These are phyloP conservation scores for Camptophora hylomeconis DNA, from an alignment of 2,329 filamentous ascomycete genomes.

Conservation along the genomic window DNA sequence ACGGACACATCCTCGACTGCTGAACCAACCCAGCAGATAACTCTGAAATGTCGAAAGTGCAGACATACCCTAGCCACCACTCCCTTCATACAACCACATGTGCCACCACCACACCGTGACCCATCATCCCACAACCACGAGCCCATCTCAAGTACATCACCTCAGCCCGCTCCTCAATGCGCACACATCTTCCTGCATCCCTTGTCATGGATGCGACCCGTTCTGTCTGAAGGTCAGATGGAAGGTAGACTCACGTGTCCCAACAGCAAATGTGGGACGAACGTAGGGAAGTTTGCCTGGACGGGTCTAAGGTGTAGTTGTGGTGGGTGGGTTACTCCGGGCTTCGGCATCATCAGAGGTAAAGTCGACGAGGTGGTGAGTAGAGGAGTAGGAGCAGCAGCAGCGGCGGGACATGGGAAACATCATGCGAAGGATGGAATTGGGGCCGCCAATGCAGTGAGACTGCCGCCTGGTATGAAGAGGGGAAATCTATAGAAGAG, in stretches of 20 bases:
- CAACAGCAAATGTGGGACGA: slow-evolving; percentile 60
- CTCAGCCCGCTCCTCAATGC: slow-evolving; percentile 36
- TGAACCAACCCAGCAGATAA: slow-evolving; percentile 22
- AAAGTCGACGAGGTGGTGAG: slow-evolving; percentile 62
- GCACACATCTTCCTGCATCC: slow-evolving; percentile 86
- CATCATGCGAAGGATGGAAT: background rate
- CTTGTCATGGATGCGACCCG: slow-evolving; percentile 83
- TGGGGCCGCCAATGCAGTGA: slow-evolving; percentile 4
- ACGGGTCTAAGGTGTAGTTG: slow-evolving; percentile 90
- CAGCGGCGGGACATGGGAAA: background rate
- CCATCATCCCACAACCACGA: slow-evolving; percentile 4
- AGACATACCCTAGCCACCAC: slow-evolving; percentile 53
- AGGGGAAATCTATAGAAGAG: too few species aligned
- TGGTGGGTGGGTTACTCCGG: slow-evolving; percentile 78
- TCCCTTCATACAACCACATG: slow-evolving; percentile 42
- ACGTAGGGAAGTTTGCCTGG: slow-evolving; percentile 90
- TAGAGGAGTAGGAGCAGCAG: slow-evolving; percentile 1
- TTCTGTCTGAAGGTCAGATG: slow-evolving; percentile 60
- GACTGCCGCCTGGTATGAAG: slow-evolving; percentile 16
- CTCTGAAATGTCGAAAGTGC: slow-evolving; percentile 85
- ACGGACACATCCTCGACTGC: slow-evolving; percentile 5
- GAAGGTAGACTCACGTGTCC: slow-evolving; percentile 80
- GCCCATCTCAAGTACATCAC: slow-evolving; percentile 14
- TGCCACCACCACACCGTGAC: slow-evolving; percentile 10
- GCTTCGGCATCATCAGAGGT: slow-evolving; percentile 71